phyloP scores from a whole-genome alignment of 805 yeast species.

The Yarrowia sp. region DNA sequence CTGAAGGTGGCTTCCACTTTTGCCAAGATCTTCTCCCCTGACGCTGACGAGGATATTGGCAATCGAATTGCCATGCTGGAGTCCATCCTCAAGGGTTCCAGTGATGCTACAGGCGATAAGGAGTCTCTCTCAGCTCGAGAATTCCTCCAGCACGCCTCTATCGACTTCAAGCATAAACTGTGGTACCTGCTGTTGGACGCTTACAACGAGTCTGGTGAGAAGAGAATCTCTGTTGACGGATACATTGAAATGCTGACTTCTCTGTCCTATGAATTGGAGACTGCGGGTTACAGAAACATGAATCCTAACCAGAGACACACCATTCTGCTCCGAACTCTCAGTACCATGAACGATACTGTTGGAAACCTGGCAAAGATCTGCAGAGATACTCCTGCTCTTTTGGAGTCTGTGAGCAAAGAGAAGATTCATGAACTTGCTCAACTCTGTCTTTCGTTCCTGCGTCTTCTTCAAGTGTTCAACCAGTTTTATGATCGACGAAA shows the following conservation, averaged over 20 bases:
- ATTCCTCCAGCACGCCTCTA: conserved; percentile 68
- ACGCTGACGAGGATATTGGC: conserved; percentile 33
- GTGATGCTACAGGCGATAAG: conserved; percentile 40
- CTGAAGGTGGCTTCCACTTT: conserved; percentile 72
- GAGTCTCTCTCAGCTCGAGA: conserved; percentile 61
- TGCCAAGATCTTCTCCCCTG: conserved; percentile 55
- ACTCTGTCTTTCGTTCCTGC: conserved; percentile 46
- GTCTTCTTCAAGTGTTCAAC: conserved; percentile 50
- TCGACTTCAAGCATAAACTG: conserved; percentile 69
- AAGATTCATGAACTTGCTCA: conserved; percentile 11
- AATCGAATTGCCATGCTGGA: conserved; percentile 45
- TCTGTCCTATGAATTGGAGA: conserved; percentile 53
- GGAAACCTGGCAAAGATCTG: conserved; percentile 36
- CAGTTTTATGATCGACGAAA: conserved; percentile 47
- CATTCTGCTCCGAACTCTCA: conserved; percentile 58
- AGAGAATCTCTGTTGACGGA: conserved; percentile 60
- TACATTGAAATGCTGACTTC: conserved; percentile 54
- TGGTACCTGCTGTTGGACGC: conserved; percentile 76
- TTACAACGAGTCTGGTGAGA: conserved; percentile 54
- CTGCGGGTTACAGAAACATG: conserved; percentile 45
- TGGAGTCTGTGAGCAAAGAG: conserved; percentile 1
- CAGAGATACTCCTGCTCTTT: conserved; percentile 9
- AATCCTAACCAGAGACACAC: conserved; percentile 51
- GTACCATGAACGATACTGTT: conserved; percentile 56
- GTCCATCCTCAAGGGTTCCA: conserved; percentile 50